Evolutionary conservation across 495 filamentous ascomycete species (phyloP).

Genomic region (Darksidea phi): DNA sequence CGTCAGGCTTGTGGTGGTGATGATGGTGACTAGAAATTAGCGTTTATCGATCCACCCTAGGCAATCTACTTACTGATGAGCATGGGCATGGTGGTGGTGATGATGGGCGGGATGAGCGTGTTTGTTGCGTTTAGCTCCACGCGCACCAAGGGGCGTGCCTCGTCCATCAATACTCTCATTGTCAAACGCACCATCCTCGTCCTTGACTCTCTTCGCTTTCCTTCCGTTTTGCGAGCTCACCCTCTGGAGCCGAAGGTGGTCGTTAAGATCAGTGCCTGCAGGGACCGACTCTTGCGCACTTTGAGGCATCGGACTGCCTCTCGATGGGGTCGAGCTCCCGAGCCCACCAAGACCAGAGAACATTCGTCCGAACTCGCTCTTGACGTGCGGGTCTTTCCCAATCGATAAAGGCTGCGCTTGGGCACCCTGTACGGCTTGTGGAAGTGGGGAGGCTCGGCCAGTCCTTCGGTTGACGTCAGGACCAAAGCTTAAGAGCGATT

Average conservation of each 20-base stretch:
- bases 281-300: conserved; percentile 17
- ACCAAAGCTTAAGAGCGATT: conserved; percentile 52
- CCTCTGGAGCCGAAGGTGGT: conserved; percentile 19
- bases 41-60: conserved; percentile 2
- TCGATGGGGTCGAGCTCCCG: conserved; percentile 59
- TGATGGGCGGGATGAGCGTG: conserved; percentile 48
- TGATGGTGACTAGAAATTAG: conserved; percentile 57
- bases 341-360: conserved; percentile 89
- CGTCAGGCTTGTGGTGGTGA: conserved; percentile 71
- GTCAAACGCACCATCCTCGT: conserved; percentile 58
- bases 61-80: conserved; percentile 47
- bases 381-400: conserved; percentile 77
- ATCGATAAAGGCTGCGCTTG: conserved; percentile 74
- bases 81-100: conserved; percentile 46
- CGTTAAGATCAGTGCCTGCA: conserved; percentile 17
- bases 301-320: conserved; percentile 51
- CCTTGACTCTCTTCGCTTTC: conserved; percentile 54
- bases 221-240: conserved; percentile 57
- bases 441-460: conserved; percentile 71
- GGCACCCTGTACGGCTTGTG: conserved; percentile 89
- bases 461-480: conserved; percentile 62
- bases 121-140: conserved; percentile 50
- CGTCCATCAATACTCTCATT: conserved; percentile 57
- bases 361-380: conserved; percentile 87
- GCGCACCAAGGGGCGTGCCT: conserved; percentile 55